phyloP scores from a whole-genome alignment of 352 stramenopile species.

The Phytopythium delawarense region DNA sequence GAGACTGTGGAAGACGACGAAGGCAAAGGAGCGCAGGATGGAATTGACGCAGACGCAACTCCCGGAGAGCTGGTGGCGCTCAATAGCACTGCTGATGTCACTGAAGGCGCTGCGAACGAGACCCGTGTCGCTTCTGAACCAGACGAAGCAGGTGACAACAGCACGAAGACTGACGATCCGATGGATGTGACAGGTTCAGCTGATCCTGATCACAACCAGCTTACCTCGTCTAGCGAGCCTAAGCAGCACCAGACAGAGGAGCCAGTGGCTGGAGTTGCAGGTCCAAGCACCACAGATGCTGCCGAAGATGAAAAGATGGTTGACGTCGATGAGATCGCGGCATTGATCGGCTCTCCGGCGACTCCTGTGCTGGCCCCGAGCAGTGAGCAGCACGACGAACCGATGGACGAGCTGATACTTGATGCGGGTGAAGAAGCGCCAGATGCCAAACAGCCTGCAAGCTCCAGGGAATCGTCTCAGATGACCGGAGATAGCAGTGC shows the following conservation, averaged over 20 bases:
- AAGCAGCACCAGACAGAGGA: not conserved
- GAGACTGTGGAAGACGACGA: not conserved
- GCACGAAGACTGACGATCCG: not conserved
- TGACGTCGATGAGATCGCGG: conserved; percentile 3
- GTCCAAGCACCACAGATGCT: not conserved
- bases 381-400: not conserved
- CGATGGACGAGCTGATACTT: not conserved
- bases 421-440: not conserved
- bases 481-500: no score
- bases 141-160: not conserved
- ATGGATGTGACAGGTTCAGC: not conserved
- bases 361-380: not conserved
- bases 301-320: conserved; percentile 3
- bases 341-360: not conserved
- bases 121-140: not conserved
- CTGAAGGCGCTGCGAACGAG: not conserved
- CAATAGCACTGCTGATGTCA: not conserved
- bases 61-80: no score
- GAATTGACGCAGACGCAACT: not conserved
- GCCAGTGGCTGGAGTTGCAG: not conserved
- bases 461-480: not conserved
- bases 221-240: not conserved
- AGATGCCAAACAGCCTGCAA: not conserved
- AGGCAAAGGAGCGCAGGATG: not conserved
- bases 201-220: not conserved